Base-by-base conservation (phyloP, 2,329 filamentous ascomycete species). In the Phialophora chinensis region DNA sequence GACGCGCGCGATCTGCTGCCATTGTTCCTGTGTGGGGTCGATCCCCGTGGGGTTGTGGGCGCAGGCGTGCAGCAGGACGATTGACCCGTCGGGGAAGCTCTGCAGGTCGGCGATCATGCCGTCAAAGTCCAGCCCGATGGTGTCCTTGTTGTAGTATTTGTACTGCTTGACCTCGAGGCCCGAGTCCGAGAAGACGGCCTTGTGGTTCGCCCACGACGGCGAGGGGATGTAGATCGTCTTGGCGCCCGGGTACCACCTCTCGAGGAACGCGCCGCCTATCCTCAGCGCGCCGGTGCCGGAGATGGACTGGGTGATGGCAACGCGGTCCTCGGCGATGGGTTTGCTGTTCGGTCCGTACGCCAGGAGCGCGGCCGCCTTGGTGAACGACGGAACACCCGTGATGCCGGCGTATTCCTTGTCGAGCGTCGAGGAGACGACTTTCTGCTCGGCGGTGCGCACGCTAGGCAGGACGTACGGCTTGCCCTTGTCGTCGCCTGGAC, bases 61-160 rank as follows among this genome's bases (percentile, higher is more conserved):
- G 81, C 94, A 98, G 71, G 94, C 94, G 82, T 99, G 95, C 78
- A 98, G 91, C 73, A 99, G 85, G 82, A 99, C 90, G 74, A 96
- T 88, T 83, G 91, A 96, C 80, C 89, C 89, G 79, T 90, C 88
- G 74, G 93, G 93, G 65, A 94, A 92, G 73, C 86, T 87, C 85
- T 96, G 93, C 83, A 99, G 89, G 79, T 98, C 93, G 75, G 87
- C 90, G 67, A 97, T 77, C 86, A 99, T 87, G 75, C 95, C 95
- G 73, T 96, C 92, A 77, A 97, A 98, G 86, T 99, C 95, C 72
- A 99, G 90, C 64, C 93, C 93, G 78, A 97, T 98, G 77, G 94
- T 98, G 79, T 97, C 90, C 86, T 96, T 96, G 88, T 98, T 92
- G 86, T 98, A 99, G 89, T 99, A 99, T 75, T 92, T 87, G 87